Evolutionary conservation across 169 alveolate genomes (phyloP), one percentile per base, ranked within the genome.

Genomic region (Pseudocohnilembus persalinus): DNA sequence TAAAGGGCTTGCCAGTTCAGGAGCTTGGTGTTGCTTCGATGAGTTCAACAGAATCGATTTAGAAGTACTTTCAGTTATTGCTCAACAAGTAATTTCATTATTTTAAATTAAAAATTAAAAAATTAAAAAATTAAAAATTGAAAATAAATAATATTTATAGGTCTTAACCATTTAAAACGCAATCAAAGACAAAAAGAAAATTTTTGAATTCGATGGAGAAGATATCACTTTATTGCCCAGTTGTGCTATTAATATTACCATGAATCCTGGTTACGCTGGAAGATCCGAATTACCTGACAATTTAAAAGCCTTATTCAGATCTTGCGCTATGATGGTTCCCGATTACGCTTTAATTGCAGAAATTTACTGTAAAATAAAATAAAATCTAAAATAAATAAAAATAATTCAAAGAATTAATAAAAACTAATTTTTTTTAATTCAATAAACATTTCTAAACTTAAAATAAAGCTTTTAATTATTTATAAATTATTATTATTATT

Each of bases 301-400:
- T 89, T 92, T 96, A 65, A 96, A 97, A 94, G 99, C 99, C 29
- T 93, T 98, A 85, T 98, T 98, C 94, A 97, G 99, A 85, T 98
- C 99, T 74, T 97, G 98, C 83, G 97, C 99, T 73, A 97, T 98
- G 99, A 97, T 97, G 99, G 99, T 97, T 85, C 99, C 99, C 75
- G 98, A 98, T 94, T 97, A 96, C 88, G 97, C 98, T 6, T 84
- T 98, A 88, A 98, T 98, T 80, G 98, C 98, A 1, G 99, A 98
- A 92, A 97, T 97, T 73, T 93, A 95, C 89, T 94, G 68, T 49
- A 49, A 49, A 49, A 4, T 11, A 49, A 49, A 11, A 49, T 11
- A 49, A 11, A 49, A 20, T 11, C n/a, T n/a, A n/a, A n/a, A n/a
- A n/a, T n/a, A n/a, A n/a, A n/a, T n/a, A n/a, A n/a, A n/a, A n/a